These are phyloP conservation scores for Glutinoglossum americanum DNA, from an alignment of 495 filamentous ascomycete genomes.

Conservation along the genomic window DNA sequence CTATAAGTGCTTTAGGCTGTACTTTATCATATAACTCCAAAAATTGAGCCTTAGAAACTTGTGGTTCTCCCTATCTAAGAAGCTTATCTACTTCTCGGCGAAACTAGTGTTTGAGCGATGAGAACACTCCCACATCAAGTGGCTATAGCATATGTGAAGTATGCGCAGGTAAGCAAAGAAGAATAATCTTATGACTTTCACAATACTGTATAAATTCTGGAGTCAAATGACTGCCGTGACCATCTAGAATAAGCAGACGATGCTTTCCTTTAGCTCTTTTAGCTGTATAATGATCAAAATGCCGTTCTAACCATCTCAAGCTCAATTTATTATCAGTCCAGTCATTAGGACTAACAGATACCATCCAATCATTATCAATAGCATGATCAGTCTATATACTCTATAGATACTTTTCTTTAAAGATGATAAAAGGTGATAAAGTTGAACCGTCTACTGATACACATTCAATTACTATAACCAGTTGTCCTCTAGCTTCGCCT, in stretches of 20 bases:
- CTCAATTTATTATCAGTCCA: background rate
- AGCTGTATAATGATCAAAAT: background rate
- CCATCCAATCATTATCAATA: background rate
- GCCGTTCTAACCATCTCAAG: background rate
- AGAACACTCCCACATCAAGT: slow-evolving; percentile 1
- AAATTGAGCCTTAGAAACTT: background rate
- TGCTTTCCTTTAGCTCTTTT: background rate
- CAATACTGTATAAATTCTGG: background rate
- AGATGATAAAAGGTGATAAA: background rate
- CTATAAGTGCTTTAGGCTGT: background rate
- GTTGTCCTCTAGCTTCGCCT: background rate
- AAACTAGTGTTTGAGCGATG: background rate
- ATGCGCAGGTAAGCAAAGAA: background rate
- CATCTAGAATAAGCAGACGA: background rate
- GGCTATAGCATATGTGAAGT: background rate
- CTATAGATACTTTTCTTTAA: background rate
- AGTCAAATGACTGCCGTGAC: background rate
- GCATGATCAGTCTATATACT: background rate
- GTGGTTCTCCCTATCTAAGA: background rate
- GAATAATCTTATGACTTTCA: background rate
- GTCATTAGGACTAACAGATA: background rate
- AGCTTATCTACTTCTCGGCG: background rate
- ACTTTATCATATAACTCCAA: background rate
- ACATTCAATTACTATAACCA: background rate
- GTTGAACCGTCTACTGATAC: background rate